Conservation (phyloP, 169 alveolate genomes). For the Eimeria acervulina region DNA sequence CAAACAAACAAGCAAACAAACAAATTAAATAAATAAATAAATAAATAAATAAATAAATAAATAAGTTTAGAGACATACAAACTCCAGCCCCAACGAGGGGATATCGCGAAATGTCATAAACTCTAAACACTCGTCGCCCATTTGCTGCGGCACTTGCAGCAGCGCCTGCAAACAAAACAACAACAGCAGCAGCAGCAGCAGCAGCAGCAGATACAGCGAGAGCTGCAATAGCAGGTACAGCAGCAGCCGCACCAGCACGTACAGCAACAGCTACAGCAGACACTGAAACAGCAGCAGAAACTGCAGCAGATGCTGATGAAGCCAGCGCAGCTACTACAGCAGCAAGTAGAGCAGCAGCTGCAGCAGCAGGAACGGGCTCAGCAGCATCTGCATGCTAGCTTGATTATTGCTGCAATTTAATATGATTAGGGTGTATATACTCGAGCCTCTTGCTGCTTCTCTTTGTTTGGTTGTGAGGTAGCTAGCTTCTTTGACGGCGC, state of each 20-base stretch:
- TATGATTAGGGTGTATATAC: not conserved
- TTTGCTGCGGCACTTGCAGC: constrained; percentile 77
- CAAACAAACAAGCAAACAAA: no score
- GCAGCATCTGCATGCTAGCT: not conserved
- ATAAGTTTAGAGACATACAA: constrained; percentile 86
- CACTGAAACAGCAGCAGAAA: not conserved
- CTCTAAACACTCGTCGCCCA: constrained; percentile 76
- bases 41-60: no score
- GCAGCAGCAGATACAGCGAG: not conserved
- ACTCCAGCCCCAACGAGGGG: constrained; percentile 84
- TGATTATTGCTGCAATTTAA: not conserved
- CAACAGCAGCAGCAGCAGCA: not conserved
- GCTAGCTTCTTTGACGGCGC: constrained; percentile 66
- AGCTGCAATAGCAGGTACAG: not conserved
- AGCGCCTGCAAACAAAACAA: not conserved
- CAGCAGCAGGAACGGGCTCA: not conserved
- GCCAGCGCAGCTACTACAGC: not conserved
- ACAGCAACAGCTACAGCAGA: not conserved
- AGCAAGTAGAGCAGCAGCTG: not conserved
- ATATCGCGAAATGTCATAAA: constrained; percentile 44
- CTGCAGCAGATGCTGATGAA: no score
- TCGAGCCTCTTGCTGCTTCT: not conserved
- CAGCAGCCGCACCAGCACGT: not conserved
- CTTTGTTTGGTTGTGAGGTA: constrained; percentile 82
- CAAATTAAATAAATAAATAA: constrained; percentile 87